phyloP scores from a whole-genome alignment of 768 basidiomycete genomes.

The Russula compacta region DNA sequence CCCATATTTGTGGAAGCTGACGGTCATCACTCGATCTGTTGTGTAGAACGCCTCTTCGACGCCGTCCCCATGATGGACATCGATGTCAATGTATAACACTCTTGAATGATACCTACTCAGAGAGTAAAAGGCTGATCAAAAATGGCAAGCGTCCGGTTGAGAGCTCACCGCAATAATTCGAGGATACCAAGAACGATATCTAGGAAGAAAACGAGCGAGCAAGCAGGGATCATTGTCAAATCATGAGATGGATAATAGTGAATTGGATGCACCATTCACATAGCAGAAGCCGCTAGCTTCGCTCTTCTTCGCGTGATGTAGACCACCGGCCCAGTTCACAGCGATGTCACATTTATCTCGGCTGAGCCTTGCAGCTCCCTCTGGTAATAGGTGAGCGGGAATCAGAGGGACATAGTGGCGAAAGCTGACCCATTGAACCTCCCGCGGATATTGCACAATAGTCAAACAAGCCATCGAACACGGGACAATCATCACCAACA shows the following conservation, averaged over 20 bases:
- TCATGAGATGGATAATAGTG: background rate
- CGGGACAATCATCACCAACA: slow-evolving; percentile 97
- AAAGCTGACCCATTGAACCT: slow-evolving; percentile 86
- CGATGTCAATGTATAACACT: slow-evolving; percentile 97
- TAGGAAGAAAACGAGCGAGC: slow-evolving; percentile 25
- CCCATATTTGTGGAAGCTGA: slow-evolving; percentile 97
- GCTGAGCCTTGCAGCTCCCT: slow-evolving; percentile 93
- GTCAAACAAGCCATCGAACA: slow-evolving; percentile 97
- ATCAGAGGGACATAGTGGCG: background rate
- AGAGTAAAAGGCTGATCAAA: background rate
- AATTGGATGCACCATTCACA: slow-evolving; percentile 66
- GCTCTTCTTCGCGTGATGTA: slow-evolving; percentile 98
- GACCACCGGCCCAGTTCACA: slow-evolving; percentile 97
- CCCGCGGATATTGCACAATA: slow-evolving; percentile 99
- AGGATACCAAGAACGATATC: slow-evolving; percentile 97
- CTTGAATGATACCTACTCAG: slow-evolving; percentile 75
- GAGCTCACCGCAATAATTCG: slow-evolving; percentile 70
- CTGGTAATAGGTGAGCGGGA: slow-evolving; percentile 32
- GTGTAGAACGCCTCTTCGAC: slow-evolving; percentile 99
- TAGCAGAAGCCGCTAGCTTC: slow-evolving; percentile 99
- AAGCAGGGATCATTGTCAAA: background rate
- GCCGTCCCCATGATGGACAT: slow-evolving; percentile 97
- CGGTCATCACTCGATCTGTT: slow-evolving; percentile 97
- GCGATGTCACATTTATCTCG: slow-evolving; percentile 98
- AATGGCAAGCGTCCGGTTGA: too few species aligned